These are phyloP conservation scores for Pleurotus citrinopileatus DNA, from an alignment of 768 basidiomycete genomes.

Conservation along the genomic window DNA sequence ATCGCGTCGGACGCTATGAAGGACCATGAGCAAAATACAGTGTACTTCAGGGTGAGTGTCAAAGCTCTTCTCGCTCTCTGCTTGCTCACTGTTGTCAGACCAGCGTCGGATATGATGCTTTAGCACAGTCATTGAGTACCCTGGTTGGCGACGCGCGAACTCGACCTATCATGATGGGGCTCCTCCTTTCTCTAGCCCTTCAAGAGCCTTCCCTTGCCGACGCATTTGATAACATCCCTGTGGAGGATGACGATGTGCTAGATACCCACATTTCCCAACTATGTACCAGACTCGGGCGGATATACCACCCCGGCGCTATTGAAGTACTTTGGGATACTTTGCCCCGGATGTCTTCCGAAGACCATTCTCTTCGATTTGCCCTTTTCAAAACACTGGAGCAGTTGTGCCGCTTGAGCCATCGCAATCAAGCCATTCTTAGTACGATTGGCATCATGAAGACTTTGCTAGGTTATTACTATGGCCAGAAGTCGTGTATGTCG, in stretches of 20 bases:
- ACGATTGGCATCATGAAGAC: constrained; percentile 52
- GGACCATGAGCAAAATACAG: constrained; percentile 50
- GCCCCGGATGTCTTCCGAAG: constrained; percentile 29
- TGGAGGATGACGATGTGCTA: constrained; percentile 32
- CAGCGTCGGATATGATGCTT: constrained; percentile 61
- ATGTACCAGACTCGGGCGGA: constrained; percentile 42
- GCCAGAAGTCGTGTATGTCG: constrained; percentile 15
- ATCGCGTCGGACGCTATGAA: constrained; percentile 65
- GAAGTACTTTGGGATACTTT: constrained; percentile 55
- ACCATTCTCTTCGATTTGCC: constrained; percentile 44
- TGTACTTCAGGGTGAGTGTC: constrained; percentile 63
- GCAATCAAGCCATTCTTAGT: constrained; percentile 68
- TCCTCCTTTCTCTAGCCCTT: constrained; percentile 65
- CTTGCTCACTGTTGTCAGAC: constrained; percentile 27
- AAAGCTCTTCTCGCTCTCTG: neutral
- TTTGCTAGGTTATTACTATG: constrained; percentile 41
- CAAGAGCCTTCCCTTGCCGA: constrained; percentile 58
- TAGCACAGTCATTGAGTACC: constrained; percentile 55
- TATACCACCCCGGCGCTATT: constrained; percentile 61
- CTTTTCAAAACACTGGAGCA: constrained; percentile 63
- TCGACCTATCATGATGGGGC: constrained; percentile 57
- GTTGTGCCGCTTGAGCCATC: constrained; percentile 56
- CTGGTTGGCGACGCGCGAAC: constrained; percentile 47
- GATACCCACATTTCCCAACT: constrained; percentile 40
- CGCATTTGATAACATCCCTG: constrained; percentile 50